These are phyloP conservation scores for Pythium scleroteichum DNA, from an alignment of 352 stramenopile species.

Conservation along the genomic window DNA sequence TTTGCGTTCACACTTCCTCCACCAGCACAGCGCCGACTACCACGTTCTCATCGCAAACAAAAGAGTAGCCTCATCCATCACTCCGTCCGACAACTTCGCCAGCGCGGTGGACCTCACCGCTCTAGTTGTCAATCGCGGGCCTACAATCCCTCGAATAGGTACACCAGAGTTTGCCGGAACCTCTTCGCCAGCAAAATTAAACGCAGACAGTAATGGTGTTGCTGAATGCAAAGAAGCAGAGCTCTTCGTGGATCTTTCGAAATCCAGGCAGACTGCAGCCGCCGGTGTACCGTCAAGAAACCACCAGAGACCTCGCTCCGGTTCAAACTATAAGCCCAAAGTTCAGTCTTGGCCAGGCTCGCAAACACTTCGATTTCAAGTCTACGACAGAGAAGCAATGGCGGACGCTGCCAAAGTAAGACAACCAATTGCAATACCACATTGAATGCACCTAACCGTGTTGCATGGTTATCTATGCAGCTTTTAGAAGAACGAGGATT, in stretches of 20 bases:
- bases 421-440: background rate
- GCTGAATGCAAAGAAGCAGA: conserved; percentile 14
- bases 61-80: background rate
- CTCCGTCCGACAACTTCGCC: background rate
- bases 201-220: background rate
- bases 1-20: conserved; percentile 41
- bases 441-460: too few species aligned
- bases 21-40: conserved; percentile 32
- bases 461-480: background rate
- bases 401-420: conserved; percentile 4
- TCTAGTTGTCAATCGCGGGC: conserved; percentile 60
- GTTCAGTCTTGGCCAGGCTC: background rate
- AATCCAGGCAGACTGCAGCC: background rate
- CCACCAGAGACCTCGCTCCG: background rate
- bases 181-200: too few species aligned
- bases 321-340: background rate
- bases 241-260: conserved; percentile 12
- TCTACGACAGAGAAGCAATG: conserved; percentile 21
- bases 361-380: conserved; percentile 10
- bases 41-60: conserved; percentile 42
- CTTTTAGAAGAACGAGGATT: conserved; percentile 16
- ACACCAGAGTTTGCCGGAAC: too few species aligned
- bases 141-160: conserved; percentile 58
- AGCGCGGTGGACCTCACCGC: conserved; percentile 23
- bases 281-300: background rate